Percentiles rank a stretch among this genome's conserved stretches.
Evolutionary conservation across 345 rosid genomes (phyloP).

Genomic region (Eucalyptus victrix): DNA sequence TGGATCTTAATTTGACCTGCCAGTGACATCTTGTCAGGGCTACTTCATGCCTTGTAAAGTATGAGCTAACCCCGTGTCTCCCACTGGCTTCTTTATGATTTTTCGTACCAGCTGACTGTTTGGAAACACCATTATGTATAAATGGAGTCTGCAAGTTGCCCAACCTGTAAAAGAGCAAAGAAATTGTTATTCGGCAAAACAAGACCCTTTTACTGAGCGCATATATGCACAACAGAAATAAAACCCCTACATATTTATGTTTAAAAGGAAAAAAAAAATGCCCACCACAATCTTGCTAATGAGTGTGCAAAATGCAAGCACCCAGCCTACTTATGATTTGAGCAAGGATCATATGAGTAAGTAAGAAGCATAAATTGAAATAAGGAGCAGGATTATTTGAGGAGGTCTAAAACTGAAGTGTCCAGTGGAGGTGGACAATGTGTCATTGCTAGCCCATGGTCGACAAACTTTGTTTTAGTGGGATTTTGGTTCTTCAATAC

Average conservation of each 20-base stretch:
- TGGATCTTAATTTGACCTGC: constrained; percentile 41
- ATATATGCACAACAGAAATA: not conserved
- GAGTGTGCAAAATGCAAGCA: not conserved
- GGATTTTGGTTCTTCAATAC: not conserved
- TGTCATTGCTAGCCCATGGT: not conserved
- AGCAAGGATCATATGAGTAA: not conserved
- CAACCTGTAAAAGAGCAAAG: constrained; percentile 35
- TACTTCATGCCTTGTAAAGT: constrained; percentile 71
- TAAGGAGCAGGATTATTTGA: not conserved
- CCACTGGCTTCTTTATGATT: constrained; percentile 28
- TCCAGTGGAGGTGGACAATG: not conserved
- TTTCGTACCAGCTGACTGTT: constrained; percentile 5
- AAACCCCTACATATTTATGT: not conserved
- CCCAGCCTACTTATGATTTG: not conserved
- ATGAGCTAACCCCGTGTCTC: constrained; percentile 62
- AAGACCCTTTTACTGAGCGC: not conserved
- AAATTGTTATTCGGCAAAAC: not conserved
- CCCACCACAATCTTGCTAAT: not conserved
- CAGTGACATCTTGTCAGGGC: constrained; percentile 67
- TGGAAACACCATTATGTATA: constrained; percentile 9
- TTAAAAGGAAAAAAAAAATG: not conserved
- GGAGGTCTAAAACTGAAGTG: not conserved
- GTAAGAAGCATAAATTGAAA: not conserved
- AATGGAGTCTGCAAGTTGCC: constrained; percentile 28
- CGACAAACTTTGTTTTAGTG: not conserved